These are phyloP conservation scores for Saccharomycopsis hybrid DNA, from an alignment of 1,139 yeast species.

Conservation along the genomic window DNA sequence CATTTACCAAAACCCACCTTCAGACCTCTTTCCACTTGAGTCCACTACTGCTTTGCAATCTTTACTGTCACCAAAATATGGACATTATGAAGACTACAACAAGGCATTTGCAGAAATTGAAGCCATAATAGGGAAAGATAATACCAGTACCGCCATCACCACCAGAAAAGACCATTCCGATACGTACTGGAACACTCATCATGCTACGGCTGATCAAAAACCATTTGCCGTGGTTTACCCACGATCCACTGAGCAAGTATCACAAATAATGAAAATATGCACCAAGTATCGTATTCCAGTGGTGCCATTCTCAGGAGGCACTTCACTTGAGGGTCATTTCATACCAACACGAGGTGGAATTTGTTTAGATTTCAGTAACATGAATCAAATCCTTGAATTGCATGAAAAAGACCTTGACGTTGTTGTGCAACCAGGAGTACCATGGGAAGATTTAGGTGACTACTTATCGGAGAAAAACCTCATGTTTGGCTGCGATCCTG, in stretches of 20 bases:
- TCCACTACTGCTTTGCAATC: slow-evolving; percentile 30
- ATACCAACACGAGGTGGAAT: slow-evolving; percentile 69
- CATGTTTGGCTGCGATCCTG: slow-evolving; percentile 74
- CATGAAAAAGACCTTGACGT: slow-evolving; percentile 62
- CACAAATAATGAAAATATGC: slow-evolving; percentile 55
- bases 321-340: slow-evolving; percentile 84
- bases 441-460: slow-evolving; percentile 68
- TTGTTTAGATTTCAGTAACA: slow-evolving; percentile 48
- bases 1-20: not conserved
- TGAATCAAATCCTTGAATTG: slow-evolving; percentile 50
- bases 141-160: slow-evolving; percentile 29
- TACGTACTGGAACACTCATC: slow-evolving; percentile 59
- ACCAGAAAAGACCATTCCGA: slow-evolving; percentile 46
- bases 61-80: slow-evolving; percentile 36
- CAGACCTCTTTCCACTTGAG: not conserved
- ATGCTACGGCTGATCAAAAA: slow-evolving; percentile 45
- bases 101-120: slow-evolving; percentile 40
- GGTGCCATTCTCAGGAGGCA: slow-evolving; percentile 81
- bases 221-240: slow-evolving; percentile 59
- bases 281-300: slow-evolving; percentile 63
- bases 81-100: slow-evolving; percentile 34
- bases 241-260: slow-evolving; percentile 59
- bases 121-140: slow-evolving; percentile 35
- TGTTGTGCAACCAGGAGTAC: slow-evolving; percentile 69
- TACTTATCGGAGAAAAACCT: slow-evolving; percentile 42